Base-by-base conservation (phyloP, 139 green algal genomes). In the Astrephomene gubernaculifera region DNA sequence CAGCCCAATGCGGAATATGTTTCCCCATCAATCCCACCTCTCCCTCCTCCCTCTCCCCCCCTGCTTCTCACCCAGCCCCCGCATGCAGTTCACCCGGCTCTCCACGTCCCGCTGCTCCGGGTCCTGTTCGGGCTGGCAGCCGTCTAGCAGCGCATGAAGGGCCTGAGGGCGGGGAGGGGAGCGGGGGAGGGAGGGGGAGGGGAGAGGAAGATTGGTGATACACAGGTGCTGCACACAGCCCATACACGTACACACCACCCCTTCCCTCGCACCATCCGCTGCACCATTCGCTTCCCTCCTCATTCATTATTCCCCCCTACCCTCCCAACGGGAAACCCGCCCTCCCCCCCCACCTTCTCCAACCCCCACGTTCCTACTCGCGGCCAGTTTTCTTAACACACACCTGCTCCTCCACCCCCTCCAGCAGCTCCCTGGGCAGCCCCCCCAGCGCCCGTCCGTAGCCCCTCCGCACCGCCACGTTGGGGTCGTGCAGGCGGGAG, bases 101-200 rank as follows among this genome's bases (percentile, higher is more conserved):
- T 98, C 93, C 24, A 94, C 92, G 76, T 98, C 95, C 1, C 93
- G 72, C 33, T 91, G 68, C 29, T 97, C 93, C 0, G 79, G 17
- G 10, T 94, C 81, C 45, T 91, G 89, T 85, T 97, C 94, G 0
- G 90, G 75, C 49, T 75, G 81, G 45, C 64, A 88, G 39, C 86
- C 86, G 39, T 91, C 83, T 35, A 89, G 67, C 17, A 90, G 85
- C n/a, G 67, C 87, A 10, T 87, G 45, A 33, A 92, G 19, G 0
- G 83, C 86, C 86, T 90, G 86, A 33, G 45, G 33, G 35, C 33
- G 31, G 7, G 61, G 4, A 24, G 57, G 57, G 5, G 57, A n/a
- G 57, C 57, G 57, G 17, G 29, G 19, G 57, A 65, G 57, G 57
- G 57, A 65, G 22, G 57, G 22, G 57, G 49, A 57, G 49, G 49